Evolutionary conservation across 208 protist genomes (phyloP).

Genomic region (Balamuthia mandrillaris): DNA sequence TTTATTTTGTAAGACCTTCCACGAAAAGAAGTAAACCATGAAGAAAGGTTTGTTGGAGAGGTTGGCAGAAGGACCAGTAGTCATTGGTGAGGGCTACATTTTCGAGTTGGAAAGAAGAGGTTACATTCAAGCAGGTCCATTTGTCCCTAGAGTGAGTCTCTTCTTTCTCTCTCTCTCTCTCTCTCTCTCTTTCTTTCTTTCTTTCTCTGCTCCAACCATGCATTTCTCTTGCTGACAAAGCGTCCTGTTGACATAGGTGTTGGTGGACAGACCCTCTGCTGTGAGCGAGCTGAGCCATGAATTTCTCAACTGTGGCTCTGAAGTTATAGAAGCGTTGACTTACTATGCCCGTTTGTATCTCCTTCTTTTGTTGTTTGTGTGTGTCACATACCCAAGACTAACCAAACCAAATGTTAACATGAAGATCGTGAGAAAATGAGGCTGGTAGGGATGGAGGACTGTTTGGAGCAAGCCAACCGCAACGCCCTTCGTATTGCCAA

Average conservation of each 20-base stretch:
- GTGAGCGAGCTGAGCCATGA: no score
- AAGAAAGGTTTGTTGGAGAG: no score
- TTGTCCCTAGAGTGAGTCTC: conserved; percentile 12
- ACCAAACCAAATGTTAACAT: no score
- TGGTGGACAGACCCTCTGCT: no score
- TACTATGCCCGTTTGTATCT: conserved; percentile 30
- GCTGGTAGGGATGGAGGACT: conserved; percentile 22
- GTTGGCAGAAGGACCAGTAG: no score
- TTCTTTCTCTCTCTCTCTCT: neutral
- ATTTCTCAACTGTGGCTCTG: no score
- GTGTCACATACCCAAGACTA: no score
- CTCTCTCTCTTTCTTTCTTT: neutral
- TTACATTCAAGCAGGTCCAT: conserved; percentile 26
- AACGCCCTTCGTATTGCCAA: conserved; percentile 14
- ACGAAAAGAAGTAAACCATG: no score
- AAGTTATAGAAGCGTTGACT: conserved; percentile 26
- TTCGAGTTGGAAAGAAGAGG: conserved; percentile 25
- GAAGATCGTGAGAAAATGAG: conserved; percentile 29
- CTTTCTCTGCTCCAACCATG: neutral
- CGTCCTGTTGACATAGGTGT: no score
- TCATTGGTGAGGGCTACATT: conserved; percentile 40
- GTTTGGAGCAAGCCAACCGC: conserved; percentile 5
- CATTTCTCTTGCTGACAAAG: neutral
- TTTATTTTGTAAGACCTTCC: no score
- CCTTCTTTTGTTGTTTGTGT: no score